Conservation (phyloP, 2,329 filamentous ascomycete species). For the Calonectria hongkongensis region DNA sequence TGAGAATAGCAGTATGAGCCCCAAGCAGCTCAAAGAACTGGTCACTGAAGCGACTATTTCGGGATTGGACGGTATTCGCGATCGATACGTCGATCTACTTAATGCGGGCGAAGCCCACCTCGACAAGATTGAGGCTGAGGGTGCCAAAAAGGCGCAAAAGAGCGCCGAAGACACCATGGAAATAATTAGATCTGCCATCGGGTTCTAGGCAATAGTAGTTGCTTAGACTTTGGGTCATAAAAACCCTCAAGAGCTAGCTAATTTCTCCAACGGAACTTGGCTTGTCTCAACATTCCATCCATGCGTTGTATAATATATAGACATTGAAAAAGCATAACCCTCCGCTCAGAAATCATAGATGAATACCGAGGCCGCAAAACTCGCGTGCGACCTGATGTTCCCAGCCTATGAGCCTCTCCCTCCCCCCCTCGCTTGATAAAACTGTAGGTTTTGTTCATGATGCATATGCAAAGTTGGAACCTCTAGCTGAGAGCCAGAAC, state of each 20-base stretch:
- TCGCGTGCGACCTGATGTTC: neutral
- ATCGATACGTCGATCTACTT: slow-evolving; percentile 73
- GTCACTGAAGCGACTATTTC: slow-evolving; percentile 75
- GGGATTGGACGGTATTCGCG: slow-evolving; percentile 73
- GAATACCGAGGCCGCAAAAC: neutral
- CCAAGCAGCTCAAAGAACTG: slow-evolving; percentile 67
- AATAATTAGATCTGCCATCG: slow-evolving; percentile 70
- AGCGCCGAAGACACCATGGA: slow-evolving; percentile 77
- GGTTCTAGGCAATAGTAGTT: slow-evolving; percentile 59
- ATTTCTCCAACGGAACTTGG: no score
- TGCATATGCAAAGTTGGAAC: slow-evolving; percentile 76
- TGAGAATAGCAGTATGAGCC: slow-evolving; percentile 60
- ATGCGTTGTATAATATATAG: slow-evolving; percentile 9
- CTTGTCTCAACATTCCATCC: neutral
- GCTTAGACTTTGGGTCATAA: neutral
- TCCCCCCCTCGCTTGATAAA: neutral
- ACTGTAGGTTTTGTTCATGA: slow-evolving; percentile 61
- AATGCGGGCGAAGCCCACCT: slow-evolving; percentile 69
- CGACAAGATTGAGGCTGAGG: slow-evolving; percentile 74
- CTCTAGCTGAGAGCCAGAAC: slow-evolving; percentile 82
- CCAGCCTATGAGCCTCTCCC: neutral
- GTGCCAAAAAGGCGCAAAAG: slow-evolving; percentile 75
- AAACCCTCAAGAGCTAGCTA: no score
- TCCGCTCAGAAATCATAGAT: neutral
- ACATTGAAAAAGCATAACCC: slow-evolving; percentile 15